phyloP scores from a whole-genome alignment of 306 rosid species.

The Lathyrus oleraceus region DNA sequence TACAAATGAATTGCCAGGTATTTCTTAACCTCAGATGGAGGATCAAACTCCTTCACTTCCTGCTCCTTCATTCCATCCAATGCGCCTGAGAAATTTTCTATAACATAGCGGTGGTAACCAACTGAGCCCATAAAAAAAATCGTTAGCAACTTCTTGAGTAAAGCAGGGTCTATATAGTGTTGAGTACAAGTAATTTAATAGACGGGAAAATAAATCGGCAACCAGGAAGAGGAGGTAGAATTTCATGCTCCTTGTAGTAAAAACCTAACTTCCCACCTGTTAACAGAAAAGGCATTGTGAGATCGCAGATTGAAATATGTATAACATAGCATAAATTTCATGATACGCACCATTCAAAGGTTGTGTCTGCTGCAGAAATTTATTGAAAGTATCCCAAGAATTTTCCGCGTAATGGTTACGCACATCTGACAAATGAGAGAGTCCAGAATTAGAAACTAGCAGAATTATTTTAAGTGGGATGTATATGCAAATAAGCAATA shows the following conservation, averaged over 20 bases:
- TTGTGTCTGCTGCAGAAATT: constrained; percentile 66
- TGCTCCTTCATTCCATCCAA: constrained; percentile 51
- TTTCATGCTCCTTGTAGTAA: constrained; percentile 97
- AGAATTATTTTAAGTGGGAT: constrained; percentile 2
- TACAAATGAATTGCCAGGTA: constrained; percentile 9
- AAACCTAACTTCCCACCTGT: constrained; percentile 89
- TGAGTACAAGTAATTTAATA: background rate
- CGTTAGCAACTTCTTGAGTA: constrained; percentile 14
- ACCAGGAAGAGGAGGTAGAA: constrained; percentile 99
- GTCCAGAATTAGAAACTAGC: constrained; percentile 26
- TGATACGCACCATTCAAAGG: constrained; percentile 68
- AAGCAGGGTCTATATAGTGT: background rate
- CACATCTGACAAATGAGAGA: constrained; percentile 53
- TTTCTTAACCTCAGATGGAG: constrained; percentile 82
- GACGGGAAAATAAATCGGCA: constrained; percentile 24
- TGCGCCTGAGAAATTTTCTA: constrained; percentile 67
- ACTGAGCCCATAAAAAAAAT: constrained; percentile 45
- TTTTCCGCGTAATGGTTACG: constrained; percentile 69
- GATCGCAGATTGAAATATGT: constrained; percentile 14
- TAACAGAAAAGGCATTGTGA: constrained; percentile 29
- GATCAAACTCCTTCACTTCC: constrained; percentile 76
- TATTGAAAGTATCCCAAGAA: constrained; percentile 80
- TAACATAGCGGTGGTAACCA: constrained; percentile 73
- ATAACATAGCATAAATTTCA: constrained; percentile 1
- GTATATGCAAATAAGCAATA: constrained; percentile 2